These are phyloP conservation scores for Apiotrichum akiyoshidainum DNA, from an alignment of 1,284 basidiomycete genomes.

Conservation along the genomic window DNA sequence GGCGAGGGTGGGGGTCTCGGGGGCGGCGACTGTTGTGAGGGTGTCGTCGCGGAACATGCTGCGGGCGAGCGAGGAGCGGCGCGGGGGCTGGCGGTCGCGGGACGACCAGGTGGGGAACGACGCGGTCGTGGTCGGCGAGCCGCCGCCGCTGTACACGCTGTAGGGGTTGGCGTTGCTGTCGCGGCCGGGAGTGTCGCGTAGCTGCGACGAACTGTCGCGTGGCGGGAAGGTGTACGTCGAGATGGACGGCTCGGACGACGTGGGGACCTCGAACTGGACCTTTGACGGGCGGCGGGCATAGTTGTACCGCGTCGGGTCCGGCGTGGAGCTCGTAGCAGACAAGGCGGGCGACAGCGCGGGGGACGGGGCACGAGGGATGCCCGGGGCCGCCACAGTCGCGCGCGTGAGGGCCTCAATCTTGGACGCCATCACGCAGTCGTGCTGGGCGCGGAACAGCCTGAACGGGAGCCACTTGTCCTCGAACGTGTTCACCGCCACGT, in stretches of 20 bases:
- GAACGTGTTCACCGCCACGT: constrained; percentile 49
- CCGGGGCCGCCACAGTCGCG: constrained; percentile 1
- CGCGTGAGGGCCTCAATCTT: constrained; percentile 23
- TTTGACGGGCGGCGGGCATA: constrained; percentile 39
- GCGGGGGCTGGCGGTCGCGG: constrained; percentile 13
- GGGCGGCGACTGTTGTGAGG: not conserved
- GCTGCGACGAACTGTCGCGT: not conserved
- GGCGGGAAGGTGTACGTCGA: constrained; percentile 30
- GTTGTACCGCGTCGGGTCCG: constrained; percentile 9
- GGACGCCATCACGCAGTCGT: constrained; percentile 50
- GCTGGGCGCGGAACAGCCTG: constrained; percentile 50
- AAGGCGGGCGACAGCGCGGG: constrained; percentile 6
- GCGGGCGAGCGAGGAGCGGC: constrained; percentile 23
- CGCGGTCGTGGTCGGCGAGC: constrained; percentile 1
- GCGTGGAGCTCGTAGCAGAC: constrained; percentile 8
- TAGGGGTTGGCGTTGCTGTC: not conserved
- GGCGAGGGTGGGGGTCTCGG: not conserved
- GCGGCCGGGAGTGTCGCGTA: not conserved
- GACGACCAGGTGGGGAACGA: constrained; percentile 10
- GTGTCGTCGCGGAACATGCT: constrained; percentile 7
- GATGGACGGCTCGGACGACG: constrained; percentile 1
- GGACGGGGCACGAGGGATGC: constrained; percentile 5
- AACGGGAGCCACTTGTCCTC: constrained; percentile 52
- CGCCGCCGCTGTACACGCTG: not conserved
- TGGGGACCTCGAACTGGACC: constrained; percentile 47